phyloP scores from a whole-genome alignment of 768 basidiomycete species.

The Kondoa subrosea region DNA sequence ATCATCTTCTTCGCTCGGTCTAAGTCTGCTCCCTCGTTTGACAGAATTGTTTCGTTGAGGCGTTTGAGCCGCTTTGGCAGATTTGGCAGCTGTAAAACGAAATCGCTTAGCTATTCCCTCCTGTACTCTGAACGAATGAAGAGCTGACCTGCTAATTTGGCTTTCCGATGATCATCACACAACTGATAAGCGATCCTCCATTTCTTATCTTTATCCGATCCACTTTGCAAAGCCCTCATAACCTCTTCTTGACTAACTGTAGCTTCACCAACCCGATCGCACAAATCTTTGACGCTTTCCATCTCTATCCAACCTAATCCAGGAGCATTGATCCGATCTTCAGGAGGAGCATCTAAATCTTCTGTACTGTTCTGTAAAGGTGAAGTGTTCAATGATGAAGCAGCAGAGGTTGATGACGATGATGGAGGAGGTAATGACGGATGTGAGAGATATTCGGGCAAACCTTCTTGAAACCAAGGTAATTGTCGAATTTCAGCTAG shows the following conservation, averaged over 20 bases:
- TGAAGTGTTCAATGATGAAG: neutral
- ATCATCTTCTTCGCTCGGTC: neutral
- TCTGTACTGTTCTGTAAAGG: too few relatives aligned
- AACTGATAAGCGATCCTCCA: conserved; percentile 95
- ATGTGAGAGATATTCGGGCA: conserved; percentile 62
- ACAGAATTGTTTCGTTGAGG: neutral
- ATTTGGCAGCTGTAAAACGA: neutral
- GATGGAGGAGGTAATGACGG: conserved; percentile 26
- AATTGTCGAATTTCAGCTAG: conserved; percentile 77
- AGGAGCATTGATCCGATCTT: conserved; percentile 30
- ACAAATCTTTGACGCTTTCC: conserved; percentile 69
- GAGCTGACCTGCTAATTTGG: neutral
- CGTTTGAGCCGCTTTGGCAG: neutral
- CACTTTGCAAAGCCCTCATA: conserved; percentile 63
- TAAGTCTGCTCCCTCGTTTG: neutral
- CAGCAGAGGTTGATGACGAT: neutral
- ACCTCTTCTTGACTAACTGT: conserved; percentile 71
- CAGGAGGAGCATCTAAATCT: conserved; percentile 5
- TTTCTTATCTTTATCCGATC: conserved; percentile 65
- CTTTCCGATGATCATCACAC: conserved; percentile 16
- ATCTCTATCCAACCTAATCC: conserved; percentile 85
- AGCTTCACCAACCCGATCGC: conserved; percentile 46
- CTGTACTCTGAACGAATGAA: too few relatives aligned
- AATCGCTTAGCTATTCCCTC: too few relatives aligned
- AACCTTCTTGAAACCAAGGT: conserved; percentile 72